Evolutionary conservation across 2,329 filamentous ascomycete genomes (phyloP).

Genomic region (Penicillium sp.): DNA sequence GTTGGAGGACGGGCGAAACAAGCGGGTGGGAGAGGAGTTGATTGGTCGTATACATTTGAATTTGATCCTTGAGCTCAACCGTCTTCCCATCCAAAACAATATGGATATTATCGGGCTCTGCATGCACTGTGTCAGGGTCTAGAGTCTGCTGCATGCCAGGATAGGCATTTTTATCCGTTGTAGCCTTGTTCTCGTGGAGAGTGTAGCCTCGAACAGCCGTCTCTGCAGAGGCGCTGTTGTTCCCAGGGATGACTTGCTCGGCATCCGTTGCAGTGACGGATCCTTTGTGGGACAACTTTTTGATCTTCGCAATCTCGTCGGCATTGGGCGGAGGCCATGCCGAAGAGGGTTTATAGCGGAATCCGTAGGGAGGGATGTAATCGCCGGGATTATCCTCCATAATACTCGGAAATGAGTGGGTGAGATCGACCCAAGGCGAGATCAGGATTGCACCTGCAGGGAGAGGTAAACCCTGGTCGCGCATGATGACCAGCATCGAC

Average conservation of each 20-base stretch:
- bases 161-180: constrained; percentile 15
- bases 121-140: constrained; percentile 16
- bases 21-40: constrained; percentile 78
- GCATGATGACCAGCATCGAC: constrained; percentile 70
- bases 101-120: constrained; percentile 48
- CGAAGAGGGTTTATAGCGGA: constrained; percentile 81
- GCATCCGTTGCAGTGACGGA: constrained; percentile 25
- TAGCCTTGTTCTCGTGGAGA: constrained; percentile 18
- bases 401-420: constrained; percentile 93
- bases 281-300: constrained; percentile 46
- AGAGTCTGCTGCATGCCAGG: constrained; percentile 21
- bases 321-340: constrained; percentile 91
- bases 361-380: constrained; percentile 83
- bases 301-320: constrained; percentile 59
- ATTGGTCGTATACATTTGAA: constrained; percentile 84
- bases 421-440: constrained; percentile 93
- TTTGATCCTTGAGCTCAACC: constrained; percentile 79
- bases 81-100: constrained; percentile 67
- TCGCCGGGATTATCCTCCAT: constrained; percentile 67
- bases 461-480: constrained; percentile 76
- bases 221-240: constrained; percentile 25
- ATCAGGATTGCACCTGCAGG: constrained; percentile 87
- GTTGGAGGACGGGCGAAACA: constrained; percentile 82
- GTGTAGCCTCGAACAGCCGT: constrained; percentile 32
- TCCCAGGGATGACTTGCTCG: constrained; percentile 17